Evolutionary conservation across 2,329 filamentous ascomycete species (phyloP), one percentile per base, ranked within the genome.

Genomic region (Cercospora berteroae): DNA sequence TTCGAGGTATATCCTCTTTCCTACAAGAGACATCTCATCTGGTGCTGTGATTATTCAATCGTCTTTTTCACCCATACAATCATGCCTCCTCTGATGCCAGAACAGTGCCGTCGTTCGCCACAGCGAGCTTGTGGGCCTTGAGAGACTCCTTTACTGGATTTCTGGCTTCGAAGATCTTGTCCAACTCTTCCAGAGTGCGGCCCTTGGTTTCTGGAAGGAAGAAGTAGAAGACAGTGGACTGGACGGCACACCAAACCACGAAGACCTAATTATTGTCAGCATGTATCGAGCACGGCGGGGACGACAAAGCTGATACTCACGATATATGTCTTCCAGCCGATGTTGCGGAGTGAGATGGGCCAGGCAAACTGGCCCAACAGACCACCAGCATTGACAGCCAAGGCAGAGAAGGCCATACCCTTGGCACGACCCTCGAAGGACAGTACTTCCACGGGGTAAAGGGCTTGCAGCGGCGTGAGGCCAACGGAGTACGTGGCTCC

Each of bases 361-460:
- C 71, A 75, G 0, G 74, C 75, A 52, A 76, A 80, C 39, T 75
- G 74, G 70, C 77, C 78, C 52, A 79, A 76, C 64, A 84, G 80
- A 57, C 83, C 80, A 36, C 81, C 80, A 25, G 79, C 73, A 69
- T 80, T 79, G 67, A 82, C 79, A 23, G 80, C 77, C 56, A 82
- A 74, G 64, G 79, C 80, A 71, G 80, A 79, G 48, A 85, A 76
- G 2, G 81, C 78, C 76, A 82, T 78, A 48, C 80, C 79, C 74
- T 72, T 79, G 44, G 84, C 79, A 63, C 80, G 78, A 70, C 85
- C 84, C 63, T 79, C 77, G 73, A 79, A 82, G 8, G 79, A 80
- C n/a, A 82, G 72, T 39, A 84, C 82, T 72, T 84, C 83, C 66
- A 81, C 79, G 6, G 79, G 79, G 69, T 84, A 84, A 12, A 77